Evolutionary conservation across 208 protist genomes (phyloP), one percentile per base, ranked within the genome.

Genomic region (Cochliopodium minus): DNA sequence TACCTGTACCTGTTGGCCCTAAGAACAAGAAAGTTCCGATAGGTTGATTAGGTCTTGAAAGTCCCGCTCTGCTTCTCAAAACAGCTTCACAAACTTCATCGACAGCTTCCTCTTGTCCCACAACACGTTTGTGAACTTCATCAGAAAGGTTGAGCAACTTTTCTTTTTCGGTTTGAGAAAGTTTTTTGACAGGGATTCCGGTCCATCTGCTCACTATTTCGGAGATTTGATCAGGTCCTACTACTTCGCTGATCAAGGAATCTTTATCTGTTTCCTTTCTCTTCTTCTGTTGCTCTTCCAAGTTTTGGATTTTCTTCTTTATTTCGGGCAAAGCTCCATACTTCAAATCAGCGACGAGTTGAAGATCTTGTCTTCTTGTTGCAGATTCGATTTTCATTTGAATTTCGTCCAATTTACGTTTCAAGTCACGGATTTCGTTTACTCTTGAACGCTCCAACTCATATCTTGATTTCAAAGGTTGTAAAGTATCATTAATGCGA

Each of bases 51-150:
- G 73, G 72, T 51, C 73, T 65, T 42, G 78, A 62, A 13, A 98
- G 74, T 7, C 88, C 91, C 26, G 89, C 85, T 32, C 90, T 79
- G 7, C 84, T 92, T 50, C 91, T 80, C 9, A 87, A 72, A n/a
- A 98, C 85, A 5, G 91, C 89, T 51, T 93, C 79, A 10, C 84
- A 77, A 38, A 98, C 88, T 28, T 83, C 71, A 23, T 84, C 64
- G 33, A 98, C 88, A n/a, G 93, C 93, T 32, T 80, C 59, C 50
- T 88, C 62, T 74, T 99, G 95, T 20, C 95, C 95, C 25, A 97
- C 72, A 13, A 98, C 82, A 34, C 74, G 66, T 26, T 62, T 45
- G 59, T 77, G 70, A 20, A 84, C 50, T 38, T 70, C 52, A 3
- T 64, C 34, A 13, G 54, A 36, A 13, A 88, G 66, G 10, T 69